A percentile compares a stretch with the other conserved stretches of the same genome.
Conservation (phyloP, 306 rosid species). For the Begonia peltatifolia region DNA sequence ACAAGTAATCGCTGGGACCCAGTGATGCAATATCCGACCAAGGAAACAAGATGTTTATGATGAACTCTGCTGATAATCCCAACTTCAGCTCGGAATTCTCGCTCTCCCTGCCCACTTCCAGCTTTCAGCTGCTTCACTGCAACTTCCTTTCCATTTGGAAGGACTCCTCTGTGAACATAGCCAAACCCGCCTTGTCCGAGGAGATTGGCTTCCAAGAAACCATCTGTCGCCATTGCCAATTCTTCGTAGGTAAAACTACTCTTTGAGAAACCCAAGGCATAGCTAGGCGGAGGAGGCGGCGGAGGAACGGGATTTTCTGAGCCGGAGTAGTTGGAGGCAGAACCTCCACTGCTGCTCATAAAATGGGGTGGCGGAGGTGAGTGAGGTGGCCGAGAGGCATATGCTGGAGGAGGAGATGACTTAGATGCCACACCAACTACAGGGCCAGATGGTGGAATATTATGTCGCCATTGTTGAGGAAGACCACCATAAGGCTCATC, state of each 20-base stretch:
- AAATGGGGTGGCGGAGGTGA: conserved; percentile 20
- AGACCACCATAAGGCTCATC: conserved; percentile 51
- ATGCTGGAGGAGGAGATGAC: conserved; percentile 48
- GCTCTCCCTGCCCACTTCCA: conserved; percentile 96
- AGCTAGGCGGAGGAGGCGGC: conserved; percentile 58
- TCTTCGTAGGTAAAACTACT: conserved; percentile 73
- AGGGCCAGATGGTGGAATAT: conserved; percentile 53
- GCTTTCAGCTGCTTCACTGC: conserved; percentile 90
- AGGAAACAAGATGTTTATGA: conserved; percentile 90
- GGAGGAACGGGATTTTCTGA: conserved; percentile 41
- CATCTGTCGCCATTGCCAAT: conserved; percentile 77
- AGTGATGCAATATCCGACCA: conserved; percentile 83
- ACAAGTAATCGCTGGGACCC: conserved; percentile 81
- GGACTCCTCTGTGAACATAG: conserved; percentile 77
- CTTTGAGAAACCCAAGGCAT: conserved; percentile 49
- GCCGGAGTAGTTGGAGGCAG: conserved; percentile 38
- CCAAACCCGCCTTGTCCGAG: conserved; percentile 98
- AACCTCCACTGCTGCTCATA: conserved; percentile 78
- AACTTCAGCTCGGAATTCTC: conserved; percentile 91
- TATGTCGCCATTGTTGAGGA: conserved; percentile 47
- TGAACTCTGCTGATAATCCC: conserved; percentile 95
- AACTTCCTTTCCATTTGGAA: conserved; percentile 91
- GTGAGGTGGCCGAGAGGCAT: conserved; percentile 45
- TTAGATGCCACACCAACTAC: conserved; percentile 29
- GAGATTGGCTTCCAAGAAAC: conserved; percentile 88